phyloP scores from a whole-genome alignment of 495 filamentous ascomycete genomes.

The Hypoxylon fragiforme region DNA sequence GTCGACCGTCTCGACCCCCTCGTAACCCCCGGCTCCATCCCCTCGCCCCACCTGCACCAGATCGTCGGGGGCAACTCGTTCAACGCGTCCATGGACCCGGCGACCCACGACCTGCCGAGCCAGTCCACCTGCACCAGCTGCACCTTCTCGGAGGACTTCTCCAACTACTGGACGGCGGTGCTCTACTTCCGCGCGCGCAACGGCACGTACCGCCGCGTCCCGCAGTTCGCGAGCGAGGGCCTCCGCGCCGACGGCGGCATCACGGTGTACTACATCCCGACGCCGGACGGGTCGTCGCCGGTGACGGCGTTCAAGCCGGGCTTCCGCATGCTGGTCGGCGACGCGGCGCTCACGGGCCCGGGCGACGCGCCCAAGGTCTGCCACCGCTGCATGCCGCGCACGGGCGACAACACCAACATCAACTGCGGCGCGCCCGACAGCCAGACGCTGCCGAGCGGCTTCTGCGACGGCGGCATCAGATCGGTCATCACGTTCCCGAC shows the following conservation, averaged over 20 bases:
- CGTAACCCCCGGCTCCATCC: slow-evolving; percentile 39
- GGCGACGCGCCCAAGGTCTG: slow-evolving; percentile 35
- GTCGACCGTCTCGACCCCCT: slow-evolving; percentile 44
- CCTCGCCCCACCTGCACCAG: slow-evolving; percentile 43
- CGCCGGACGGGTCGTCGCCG: slow-evolving; percentile 40
- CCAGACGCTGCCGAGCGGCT: slow-evolving; percentile 23
- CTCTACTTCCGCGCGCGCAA: slow-evolving; percentile 45
- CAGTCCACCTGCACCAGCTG: slow-evolving; percentile 43
- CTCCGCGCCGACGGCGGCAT: slow-evolving; percentile 44
- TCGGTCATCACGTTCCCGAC: slow-evolving; percentile 47
- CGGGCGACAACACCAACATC: slow-evolving; percentile 24
- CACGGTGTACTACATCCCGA: slow-evolving; percentile 50
- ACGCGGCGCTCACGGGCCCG: slow-evolving; percentile 40
- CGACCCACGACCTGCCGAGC: slow-evolving; percentile 34
- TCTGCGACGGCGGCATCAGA: slow-evolving; percentile 42
- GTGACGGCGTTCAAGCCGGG: slow-evolving; percentile 47
- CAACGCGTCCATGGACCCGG: slow-evolving; percentile 39
- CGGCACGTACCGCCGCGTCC: slow-evolving; percentile 44
- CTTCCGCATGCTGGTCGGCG: slow-evolving; percentile 49
- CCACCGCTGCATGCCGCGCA: slow-evolving; percentile 37
- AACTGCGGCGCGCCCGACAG: not conserved
- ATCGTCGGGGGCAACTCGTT: slow-evolving; percentile 46
- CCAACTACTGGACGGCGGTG: slow-evolving; percentile 52
- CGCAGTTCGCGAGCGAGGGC: slow-evolving; percentile 43
- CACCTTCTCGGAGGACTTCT: slow-evolving; percentile 44